Evolutionary conservation across 805 yeast genomes (phyloP).

Genomic region (Saccharomycopsis babjevae): DNA sequence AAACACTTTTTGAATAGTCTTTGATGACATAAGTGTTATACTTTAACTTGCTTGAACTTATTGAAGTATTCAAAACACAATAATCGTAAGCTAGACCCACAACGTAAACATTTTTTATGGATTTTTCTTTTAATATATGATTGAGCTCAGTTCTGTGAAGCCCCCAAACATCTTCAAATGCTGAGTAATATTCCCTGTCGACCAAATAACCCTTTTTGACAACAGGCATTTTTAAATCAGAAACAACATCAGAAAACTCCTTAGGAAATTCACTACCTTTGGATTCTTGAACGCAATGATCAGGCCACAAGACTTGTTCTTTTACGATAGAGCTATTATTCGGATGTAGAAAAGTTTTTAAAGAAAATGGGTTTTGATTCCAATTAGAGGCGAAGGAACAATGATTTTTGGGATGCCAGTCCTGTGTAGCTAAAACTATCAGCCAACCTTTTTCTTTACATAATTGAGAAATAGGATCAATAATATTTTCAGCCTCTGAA

Average conservation of each 20-base stretch:
- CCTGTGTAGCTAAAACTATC: slow-evolving; percentile 63
- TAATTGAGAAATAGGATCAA: slow-evolving; percentile 42
- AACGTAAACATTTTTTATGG: slow-evolving; percentile 51
- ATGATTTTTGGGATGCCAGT: slow-evolving; percentile 81
- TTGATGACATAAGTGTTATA: slow-evolving; percentile 52
- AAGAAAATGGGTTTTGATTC: slow-evolving; percentile 38
- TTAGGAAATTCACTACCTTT: slow-evolving; percentile 55
- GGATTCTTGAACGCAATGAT: slow-evolving; percentile 72
- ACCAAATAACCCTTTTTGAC: slow-evolving; percentile 62
- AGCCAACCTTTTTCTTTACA: slow-evolving; percentile 41
- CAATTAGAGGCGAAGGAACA: slow-evolving; percentile 75
- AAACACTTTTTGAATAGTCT: slow-evolving; percentile 48
- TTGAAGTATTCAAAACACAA: slow-evolving; percentile 73
- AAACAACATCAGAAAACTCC: slow-evolving; percentile 31
- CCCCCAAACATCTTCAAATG: slow-evolving; percentile 74
- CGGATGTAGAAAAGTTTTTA: slow-evolving; percentile 34
- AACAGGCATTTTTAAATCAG: slow-evolving; percentile 29
- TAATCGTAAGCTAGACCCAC: slow-evolving; percentile 83
- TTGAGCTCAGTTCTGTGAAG: slow-evolving; percentile 58
- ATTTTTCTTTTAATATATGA: slow-evolving; percentile 31
- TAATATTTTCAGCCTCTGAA: slow-evolving; percentile 45
- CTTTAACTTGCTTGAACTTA: slow-evolving; percentile 54
- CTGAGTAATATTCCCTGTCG: slow-evolving; percentile 81
- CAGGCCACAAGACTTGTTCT: slow-evolving; percentile 71
- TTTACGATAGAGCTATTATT: slow-evolving; percentile 21